Evolutionary conservation across 805 yeast genomes (phyloP).

Genomic region (Ogataea paraovalis): DNA sequence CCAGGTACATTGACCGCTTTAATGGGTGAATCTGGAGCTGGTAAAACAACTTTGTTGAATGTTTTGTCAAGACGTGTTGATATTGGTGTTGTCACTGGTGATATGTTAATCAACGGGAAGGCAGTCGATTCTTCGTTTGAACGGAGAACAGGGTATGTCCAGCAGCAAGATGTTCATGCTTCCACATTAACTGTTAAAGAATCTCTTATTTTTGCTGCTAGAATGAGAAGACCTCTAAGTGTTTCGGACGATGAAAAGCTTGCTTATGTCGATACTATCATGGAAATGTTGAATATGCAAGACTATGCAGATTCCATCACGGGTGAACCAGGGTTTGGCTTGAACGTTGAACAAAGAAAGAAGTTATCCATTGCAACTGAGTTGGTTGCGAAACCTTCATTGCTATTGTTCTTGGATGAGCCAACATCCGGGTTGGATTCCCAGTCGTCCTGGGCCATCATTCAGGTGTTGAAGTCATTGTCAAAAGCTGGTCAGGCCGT

Average conservation of each 20-base stretch:
- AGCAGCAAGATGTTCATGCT: slow-evolving; percentile 50
- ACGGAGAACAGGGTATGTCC: slow-evolving; percentile 52
- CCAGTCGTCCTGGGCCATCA: slow-evolving; percentile 54
- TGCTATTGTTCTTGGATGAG: slow-evolving; percentile 51
- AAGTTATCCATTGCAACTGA: slow-evolving; percentile 51
- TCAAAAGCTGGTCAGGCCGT: slow-evolving; percentile 53
- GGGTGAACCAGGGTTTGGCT: slow-evolving; percentile 42
- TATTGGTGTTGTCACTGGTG: slow-evolving; percentile 51
- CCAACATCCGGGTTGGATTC: slow-evolving; percentile 59
- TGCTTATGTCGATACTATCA: slow-evolving; percentile 39
- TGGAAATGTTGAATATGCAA: slow-evolving; percentile 37
- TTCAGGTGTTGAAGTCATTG: slow-evolving; percentile 43
- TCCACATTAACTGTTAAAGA: slow-evolving; percentile 48
- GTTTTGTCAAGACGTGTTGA: slow-evolving; percentile 47
- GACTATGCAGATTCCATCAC: slow-evolving; percentile 48
- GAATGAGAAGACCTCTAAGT: slow-evolving; percentile 39
- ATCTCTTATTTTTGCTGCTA: slow-evolving; percentile 43
- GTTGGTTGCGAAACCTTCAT: slow-evolving; percentile 48
- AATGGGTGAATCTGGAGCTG: slow-evolving; percentile 65
- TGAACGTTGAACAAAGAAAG: slow-evolving; percentile 52
- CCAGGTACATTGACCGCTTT: slow-evolving; percentile 57
- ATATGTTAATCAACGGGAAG: slow-evolving; percentile 50
- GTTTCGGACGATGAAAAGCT: slow-evolving; percentile 37
- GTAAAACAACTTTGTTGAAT: slow-evolving; percentile 54
- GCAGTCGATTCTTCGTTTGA: slow-evolving; percentile 44